Conservation (phyloP, 441 rosid genomes). For the Bruguiera hainesii region DNA sequence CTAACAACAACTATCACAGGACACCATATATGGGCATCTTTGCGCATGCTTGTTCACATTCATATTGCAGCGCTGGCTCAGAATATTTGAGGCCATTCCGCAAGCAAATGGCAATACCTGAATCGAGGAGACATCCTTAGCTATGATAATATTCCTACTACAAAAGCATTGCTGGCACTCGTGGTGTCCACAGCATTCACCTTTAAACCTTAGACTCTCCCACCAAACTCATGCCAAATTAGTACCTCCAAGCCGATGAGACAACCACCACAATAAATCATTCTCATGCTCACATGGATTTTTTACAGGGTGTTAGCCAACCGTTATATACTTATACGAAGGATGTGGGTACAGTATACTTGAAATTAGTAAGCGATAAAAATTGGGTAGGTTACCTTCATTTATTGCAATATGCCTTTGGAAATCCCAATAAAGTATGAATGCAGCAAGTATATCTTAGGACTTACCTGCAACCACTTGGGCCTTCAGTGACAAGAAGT, state of each 20-base stretch:
- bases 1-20: too few relatives aligned
- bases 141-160: slow-evolving; percentile 65
- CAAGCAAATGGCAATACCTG: slow-evolving; percentile 40
- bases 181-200: slow-evolving; percentile 86
- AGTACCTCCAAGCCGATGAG: too few relatives aligned
- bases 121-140: slow-evolving; percentile 70
- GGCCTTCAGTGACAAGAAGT: slow-evolving; percentile 66
- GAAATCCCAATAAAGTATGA: neutral
- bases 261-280: too few relatives aligned
- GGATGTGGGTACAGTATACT: too few relatives aligned
- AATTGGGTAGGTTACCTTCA: too few relatives aligned
- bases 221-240: too few relatives aligned
- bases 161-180: slow-evolving; percentile 97
- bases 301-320: too few relatives aligned
- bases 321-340: too few relatives aligned
- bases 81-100: neutral
- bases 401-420: too few relatives aligned
- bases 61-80: neutral
- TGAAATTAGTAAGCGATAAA: too few relatives aligned
- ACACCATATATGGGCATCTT: neutral
- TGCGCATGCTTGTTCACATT: neutral
- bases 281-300: too few relatives aligned
- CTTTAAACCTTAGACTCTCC: slow-evolving; percentile 60
- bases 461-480: slow-evolving; percentile 65
- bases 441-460: neutral